phyloP scores from a whole-genome alignment of 331 rosid species.

The Prunus yedoensis region DNA sequence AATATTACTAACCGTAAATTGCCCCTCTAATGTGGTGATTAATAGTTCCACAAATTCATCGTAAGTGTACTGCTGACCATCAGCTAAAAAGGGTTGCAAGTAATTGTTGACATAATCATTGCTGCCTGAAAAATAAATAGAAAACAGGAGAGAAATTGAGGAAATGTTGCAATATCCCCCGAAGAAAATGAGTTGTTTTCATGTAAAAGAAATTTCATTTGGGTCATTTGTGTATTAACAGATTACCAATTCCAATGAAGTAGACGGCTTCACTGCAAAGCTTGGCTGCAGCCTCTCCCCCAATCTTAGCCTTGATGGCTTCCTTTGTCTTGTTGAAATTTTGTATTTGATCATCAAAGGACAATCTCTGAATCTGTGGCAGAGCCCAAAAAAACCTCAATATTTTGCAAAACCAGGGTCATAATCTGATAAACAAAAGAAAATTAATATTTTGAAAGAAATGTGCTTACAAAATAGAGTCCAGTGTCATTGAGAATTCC shows the following conservation, averaged over 20 bases:
- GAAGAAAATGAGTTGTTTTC: background rate
- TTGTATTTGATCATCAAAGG: constrained; percentile 77
- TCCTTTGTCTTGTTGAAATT: constrained; percentile 50
- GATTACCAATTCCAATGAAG: constrained; percentile 77
- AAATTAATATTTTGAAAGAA: background rate
- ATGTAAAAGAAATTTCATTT: no score
- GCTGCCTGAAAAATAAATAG: constrained; percentile 51
- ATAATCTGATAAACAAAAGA: background rate
- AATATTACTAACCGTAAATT: constrained; percentile 43
- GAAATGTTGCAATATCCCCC: background rate
- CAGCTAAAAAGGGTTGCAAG: constrained; percentile 82
- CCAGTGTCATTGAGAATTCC: constrained; percentile 92
- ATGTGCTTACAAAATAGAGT: constrained; percentile 64
- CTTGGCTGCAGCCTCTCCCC: constrained; percentile 50
- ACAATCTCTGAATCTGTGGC: constrained; percentile 58
- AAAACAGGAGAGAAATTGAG: background rate
- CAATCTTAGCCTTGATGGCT: constrained; percentile 46
- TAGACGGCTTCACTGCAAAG: constrained; percentile 60
- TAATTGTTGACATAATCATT: constrained; percentile 88
- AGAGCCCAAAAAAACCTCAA: no score
- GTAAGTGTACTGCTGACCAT: constrained; percentile 71
- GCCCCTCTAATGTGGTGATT: constrained; percentile 47
- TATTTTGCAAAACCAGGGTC: background rate
- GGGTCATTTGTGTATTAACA: background rate
- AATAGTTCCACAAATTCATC: constrained; percentile 66